Conservation (phyloP, 352 stramenopile species). For the Phytopythium boreale region DNA sequence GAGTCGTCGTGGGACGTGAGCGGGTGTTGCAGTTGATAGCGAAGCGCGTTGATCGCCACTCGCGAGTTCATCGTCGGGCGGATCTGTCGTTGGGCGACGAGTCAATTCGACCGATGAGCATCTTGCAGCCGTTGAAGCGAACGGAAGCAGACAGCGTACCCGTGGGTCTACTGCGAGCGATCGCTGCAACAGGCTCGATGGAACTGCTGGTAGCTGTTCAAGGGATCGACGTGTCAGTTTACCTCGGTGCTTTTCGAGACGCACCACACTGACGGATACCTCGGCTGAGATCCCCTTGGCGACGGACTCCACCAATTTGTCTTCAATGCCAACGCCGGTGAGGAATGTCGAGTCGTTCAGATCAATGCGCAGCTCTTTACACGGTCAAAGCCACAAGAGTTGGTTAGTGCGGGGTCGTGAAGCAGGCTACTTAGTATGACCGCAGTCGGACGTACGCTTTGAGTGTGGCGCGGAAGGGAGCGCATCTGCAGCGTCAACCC, state of each 20-base stretch:
- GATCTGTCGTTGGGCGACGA: conserved; percentile 7
- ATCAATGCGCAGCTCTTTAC: conserved; percentile 32
- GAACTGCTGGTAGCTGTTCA: conserved; percentile 47
- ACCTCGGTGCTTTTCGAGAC: not conserved
- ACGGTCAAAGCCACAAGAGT: not conserved
- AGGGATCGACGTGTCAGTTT: not conserved
- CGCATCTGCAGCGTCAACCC: not conserved
- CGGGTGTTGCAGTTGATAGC: conserved; percentile 74
- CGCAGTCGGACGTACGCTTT: not conserved
- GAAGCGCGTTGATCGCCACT: conserved; percentile 65
- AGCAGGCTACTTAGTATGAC: too few relatives aligned
- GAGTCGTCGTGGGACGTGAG: conserved; percentile 78
- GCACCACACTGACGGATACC: conserved; percentile 11
- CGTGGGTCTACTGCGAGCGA: conserved; percentile 37
- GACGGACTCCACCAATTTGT: conserved; percentile 30
- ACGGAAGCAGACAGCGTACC: conserved; percentile 9
- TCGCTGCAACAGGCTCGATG: conserved; percentile 44
- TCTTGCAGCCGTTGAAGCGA: not conserved
- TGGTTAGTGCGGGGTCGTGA: not conserved
- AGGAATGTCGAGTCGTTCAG: conserved; percentile 70
- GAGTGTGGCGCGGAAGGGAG: not conserved
- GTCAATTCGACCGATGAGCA: not conserved
- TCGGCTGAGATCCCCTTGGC: conserved; percentile 17
- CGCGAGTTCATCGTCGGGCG: conserved; percentile 38
- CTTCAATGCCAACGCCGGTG: conserved; percentile 70